Evolutionary conservation across 1,139 yeast genomes (phyloP).

Genomic region (Geotrichum candidum): DNA sequence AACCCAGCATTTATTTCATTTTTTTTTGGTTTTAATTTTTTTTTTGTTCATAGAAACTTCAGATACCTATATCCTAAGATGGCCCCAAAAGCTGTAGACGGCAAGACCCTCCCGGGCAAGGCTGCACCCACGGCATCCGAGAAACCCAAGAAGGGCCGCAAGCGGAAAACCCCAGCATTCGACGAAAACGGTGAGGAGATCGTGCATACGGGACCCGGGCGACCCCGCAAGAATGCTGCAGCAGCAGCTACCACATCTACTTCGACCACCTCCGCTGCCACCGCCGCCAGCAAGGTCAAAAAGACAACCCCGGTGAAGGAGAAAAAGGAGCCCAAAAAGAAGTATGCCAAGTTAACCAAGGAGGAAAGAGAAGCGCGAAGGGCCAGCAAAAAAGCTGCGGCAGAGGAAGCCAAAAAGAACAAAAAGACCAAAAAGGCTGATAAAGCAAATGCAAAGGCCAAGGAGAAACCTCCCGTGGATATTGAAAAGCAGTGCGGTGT

Average conservation of each 20-base stretch:
- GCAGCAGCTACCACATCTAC: too few species aligned
- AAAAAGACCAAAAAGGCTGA: conserved; percentile 20
- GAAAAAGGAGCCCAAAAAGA: conserved; percentile 10
- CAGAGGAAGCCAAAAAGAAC: conserved; percentile 86
- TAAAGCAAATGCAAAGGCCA: conserved; percentile 59
- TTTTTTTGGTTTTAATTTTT: not conserved
- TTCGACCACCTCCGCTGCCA: not conserved
- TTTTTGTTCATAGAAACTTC: not conserved
- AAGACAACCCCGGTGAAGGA: conserved; percentile 3
- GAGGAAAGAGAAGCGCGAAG: conserved; percentile 15
- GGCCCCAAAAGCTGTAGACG: not conserved
- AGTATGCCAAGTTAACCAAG: conserved; percentile 15
- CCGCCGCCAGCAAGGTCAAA: not conserved
- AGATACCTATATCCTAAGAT: not conserved
- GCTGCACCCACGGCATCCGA: not conserved
- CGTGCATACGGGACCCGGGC: conserved; percentile 13
- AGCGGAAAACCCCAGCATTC: conserved; percentile 15
- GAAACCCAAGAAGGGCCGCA: conserved; percentile 17
- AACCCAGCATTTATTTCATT: not conserved
- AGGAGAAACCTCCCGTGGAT: conserved; percentile 87
- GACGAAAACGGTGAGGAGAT: conserved; percentile 7
- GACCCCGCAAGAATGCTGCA: conserved; percentile 13
- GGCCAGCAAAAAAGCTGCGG: conserved; percentile 40
- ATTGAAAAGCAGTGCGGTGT: conserved; percentile 97
- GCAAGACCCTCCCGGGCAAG: not conserved